Evolutionary conservation across 1,284 basidiomycete genomes (phyloP), one percentile per base, ranked within the genome.

Genomic region (Inonotus obliquus): DNA sequence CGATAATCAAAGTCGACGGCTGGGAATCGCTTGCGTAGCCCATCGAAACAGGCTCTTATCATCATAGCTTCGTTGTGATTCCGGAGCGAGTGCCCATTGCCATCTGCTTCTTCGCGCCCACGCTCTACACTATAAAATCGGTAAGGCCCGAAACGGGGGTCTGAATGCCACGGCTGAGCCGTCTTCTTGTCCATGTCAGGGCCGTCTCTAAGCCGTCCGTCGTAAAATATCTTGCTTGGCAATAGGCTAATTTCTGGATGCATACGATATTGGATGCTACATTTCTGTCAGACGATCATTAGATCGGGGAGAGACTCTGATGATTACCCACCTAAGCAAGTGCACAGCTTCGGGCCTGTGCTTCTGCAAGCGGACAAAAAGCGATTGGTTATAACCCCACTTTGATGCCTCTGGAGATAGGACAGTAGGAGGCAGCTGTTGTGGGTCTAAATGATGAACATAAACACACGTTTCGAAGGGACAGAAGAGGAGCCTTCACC

Each of bases 201-300:
- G 0, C 97, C 97, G 71, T 99, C 94, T 53, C 83, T 77, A 19
- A 99, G 79, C 53, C 84, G 81, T 4, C 87, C 85, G 57, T 88
- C 77, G 73, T 99, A 99, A 76, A 99, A 99, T 0, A 96, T 76
- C 57, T 81, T 82, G 65, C 95, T 98, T 0, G 97, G 97, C 32
- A 99, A 83, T 54, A 79, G 79, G 66, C 94, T 96, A 71, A 99
- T 99, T 63, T 92, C 87, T 1, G 97, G 96, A 73, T 99, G 96
- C 97, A 99, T 99, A 71, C 97, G 96, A 72, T 99, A 99, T 76
- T 99, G 97, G 53, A 99, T 99, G 67, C 92, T 95, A 64, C 35
- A 17, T 60, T 45, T 35, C 41, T 9, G 41, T 44, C 41, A 44
- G 41, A 11, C 9, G 32, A 32, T 32, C 7, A 44, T 14, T 44